Evolutionary conservation across 2,329 filamentous ascomycete genomes (phyloP).

Genomic region (Sodiomyces alkalinus): DNA sequence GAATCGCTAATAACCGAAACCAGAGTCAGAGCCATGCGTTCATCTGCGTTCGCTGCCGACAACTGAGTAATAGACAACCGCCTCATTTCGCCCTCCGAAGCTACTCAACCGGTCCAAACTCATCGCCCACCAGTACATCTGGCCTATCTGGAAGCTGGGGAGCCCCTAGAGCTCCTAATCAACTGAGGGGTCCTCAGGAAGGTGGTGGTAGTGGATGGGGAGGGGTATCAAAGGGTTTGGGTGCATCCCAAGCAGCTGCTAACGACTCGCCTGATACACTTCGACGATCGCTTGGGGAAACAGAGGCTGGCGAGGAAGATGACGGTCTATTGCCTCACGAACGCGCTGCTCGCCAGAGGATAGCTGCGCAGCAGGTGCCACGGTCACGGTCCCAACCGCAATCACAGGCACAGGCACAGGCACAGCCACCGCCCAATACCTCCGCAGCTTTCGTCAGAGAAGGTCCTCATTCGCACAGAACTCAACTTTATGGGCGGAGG

Average conservation of each 20-base stretch:
- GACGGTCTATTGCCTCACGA: slow-evolving; percentile 22
- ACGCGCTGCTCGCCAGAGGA: slow-evolving; percentile 16
- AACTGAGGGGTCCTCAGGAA: too few relatives aligned
- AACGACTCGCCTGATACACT: too few relatives aligned
- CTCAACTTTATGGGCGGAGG: too few relatives aligned
- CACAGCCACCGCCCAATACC: too few relatives aligned
- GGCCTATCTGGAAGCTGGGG: not conserved
- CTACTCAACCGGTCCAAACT: slow-evolving; percentile 5
- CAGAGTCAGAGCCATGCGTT: slow-evolving; percentile 23
- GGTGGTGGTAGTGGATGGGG: too few relatives aligned
- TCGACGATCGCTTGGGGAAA: not conserved
- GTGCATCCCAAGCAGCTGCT: too few relatives aligned
- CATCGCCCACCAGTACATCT: not conserved
- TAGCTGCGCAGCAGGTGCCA: slow-evolving; percentile 2
- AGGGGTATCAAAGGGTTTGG: too few relatives aligned
- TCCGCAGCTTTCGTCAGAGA: too few relatives aligned
- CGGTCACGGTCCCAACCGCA: too few relatives aligned
- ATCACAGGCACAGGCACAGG: too few relatives aligned
- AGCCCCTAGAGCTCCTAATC: too few relatives aligned
- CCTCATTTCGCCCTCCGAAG: slow-evolving; percentile 2
- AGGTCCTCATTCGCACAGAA: too few relatives aligned
- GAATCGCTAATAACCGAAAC: slow-evolving; percentile 3
- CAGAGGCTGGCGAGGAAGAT: not conserved
- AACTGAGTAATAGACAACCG: slow-evolving; percentile 6
- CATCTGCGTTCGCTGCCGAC: slow-evolving; percentile 24